Percentiles rank a stretch among this genome's conserved stretches.
Evolutionary conservation across 352 stramenopile species (phyloP).

Genomic region (Pythium apleroticum): DNA sequence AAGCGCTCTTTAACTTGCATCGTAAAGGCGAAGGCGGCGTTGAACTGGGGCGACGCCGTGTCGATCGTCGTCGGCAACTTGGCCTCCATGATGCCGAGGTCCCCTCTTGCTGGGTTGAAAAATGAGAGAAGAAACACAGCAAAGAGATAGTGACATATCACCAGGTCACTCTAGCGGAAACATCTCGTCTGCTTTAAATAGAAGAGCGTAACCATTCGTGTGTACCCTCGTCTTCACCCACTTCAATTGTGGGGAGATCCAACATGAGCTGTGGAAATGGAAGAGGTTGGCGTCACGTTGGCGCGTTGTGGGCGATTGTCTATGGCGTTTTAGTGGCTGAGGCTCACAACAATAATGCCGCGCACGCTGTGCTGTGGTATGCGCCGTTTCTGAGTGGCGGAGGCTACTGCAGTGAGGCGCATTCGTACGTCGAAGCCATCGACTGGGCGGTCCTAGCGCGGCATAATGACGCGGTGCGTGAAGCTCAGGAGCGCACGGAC

Average conservation of each 20-base stretch:
- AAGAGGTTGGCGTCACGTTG: neutral
- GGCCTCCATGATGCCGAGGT: too few relatives aligned
- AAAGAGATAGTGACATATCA: neutral
- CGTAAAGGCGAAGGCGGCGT: too few relatives aligned
- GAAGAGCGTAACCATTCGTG: neutral
- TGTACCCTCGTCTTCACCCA: neutral
- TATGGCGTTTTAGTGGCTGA: neutral
- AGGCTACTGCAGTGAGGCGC: conserved; percentile 92
- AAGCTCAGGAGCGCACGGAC: conserved; percentile 30
- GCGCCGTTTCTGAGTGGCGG: conserved; percentile 91
- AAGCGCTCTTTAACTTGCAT: too few relatives aligned
- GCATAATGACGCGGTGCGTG: conserved; percentile 2
- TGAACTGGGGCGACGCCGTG: too few relatives aligned
- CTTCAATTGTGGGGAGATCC: conserved; percentile 2
- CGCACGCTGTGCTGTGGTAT: conserved; percentile 80
- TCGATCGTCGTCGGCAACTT: too few relatives aligned
- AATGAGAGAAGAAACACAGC: too few relatives aligned
- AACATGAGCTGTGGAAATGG: neutral
- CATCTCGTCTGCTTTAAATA: neutral
- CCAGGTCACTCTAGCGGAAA: neutral
- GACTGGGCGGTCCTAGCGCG: conserved; percentile 35
- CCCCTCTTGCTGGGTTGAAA: too few relatives aligned
- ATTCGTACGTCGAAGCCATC: conserved; percentile 81
- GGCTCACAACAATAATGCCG: neutral
- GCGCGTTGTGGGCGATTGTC: neutral